Conservation (phyloP, 129 eudicot species). For the Pseudognaphalium luteoalbum region DNA sequence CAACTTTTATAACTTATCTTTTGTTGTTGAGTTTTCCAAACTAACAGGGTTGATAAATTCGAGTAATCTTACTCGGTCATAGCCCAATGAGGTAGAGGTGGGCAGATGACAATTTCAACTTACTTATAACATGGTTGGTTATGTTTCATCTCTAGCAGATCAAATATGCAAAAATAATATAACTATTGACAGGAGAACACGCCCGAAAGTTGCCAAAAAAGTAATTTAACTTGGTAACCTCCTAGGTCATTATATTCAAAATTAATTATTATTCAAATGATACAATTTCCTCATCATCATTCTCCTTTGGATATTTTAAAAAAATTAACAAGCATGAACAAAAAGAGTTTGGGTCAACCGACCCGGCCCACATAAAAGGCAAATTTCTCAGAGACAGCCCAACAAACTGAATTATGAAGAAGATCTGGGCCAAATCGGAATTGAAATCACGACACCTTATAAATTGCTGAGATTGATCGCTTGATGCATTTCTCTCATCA, state of each 20-base stretch:
- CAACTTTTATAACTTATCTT: background rate
- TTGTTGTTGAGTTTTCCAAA: too few species aligned
- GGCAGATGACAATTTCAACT: too few species aligned
- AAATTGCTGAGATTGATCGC: slow-evolving; percentile 15
- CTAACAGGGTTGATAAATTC: background rate
- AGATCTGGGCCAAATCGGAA: background rate
- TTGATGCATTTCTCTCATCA: slow-evolving; percentile 28
- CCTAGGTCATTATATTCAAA: background rate
- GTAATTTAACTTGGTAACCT: background rate
- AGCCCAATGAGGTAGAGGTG: background rate
- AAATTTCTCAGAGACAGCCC: background rate
- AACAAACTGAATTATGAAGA: background rate
- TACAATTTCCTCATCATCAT: background rate
- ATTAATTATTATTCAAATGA: background rate
- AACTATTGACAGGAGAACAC: background rate
- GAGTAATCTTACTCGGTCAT: background rate
- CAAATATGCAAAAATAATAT: too few species aligned
- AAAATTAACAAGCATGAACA: background rate
- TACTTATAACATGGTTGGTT: background rate
- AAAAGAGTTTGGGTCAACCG: background rate
- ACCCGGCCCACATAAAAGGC: background rate
- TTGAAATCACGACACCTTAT: slow-evolving; percentile 11
- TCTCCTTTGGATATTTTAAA: background rate
- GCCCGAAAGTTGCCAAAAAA: background rate
- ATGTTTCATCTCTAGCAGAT: too few species aligned